Conservation (phyloP, 2,329 filamentous ascomycete genomes). For the Talaromyces sp. region DNA sequence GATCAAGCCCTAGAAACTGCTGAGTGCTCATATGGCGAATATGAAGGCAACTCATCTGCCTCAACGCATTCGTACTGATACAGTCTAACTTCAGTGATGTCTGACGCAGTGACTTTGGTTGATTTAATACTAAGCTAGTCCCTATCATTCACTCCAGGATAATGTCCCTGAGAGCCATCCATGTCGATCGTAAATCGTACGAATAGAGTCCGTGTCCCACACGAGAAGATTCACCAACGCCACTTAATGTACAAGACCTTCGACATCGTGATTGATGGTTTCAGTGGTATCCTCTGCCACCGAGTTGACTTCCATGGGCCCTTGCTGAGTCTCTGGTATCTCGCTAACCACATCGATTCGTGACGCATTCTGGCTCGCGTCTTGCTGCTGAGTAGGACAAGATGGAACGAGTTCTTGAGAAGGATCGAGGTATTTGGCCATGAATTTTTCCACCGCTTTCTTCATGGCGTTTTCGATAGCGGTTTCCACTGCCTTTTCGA, state of each 20-base stretch:
- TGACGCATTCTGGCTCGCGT: not conserved
- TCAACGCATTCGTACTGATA: no score
- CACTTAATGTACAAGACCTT: not conserved
- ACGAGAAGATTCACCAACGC: no score
- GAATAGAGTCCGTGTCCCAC: no score
- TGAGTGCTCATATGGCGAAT: no score
- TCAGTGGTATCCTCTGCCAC: not conserved
- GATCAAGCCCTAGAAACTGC: no score
- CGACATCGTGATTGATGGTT: not conserved
- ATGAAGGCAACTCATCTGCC: no score
- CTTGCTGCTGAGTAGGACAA: not conserved
- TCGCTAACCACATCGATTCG: not conserved
- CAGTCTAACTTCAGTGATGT: no score
- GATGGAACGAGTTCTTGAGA: not conserved
- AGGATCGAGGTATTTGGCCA: not conserved
- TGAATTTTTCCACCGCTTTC: not conserved
- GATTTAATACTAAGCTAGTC: no score
- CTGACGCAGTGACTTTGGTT: no score
- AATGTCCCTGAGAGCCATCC: no score
- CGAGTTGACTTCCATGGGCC: not conserved
- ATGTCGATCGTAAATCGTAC: no score
- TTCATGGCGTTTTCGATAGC: not conserved
- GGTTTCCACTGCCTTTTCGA: not conserved
- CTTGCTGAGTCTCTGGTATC: not conserved
- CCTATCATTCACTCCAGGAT: no score